phyloP scores from a whole-genome alignment of 495 filamentous ascomycete genomes.

The Podospora conica region DNA sequence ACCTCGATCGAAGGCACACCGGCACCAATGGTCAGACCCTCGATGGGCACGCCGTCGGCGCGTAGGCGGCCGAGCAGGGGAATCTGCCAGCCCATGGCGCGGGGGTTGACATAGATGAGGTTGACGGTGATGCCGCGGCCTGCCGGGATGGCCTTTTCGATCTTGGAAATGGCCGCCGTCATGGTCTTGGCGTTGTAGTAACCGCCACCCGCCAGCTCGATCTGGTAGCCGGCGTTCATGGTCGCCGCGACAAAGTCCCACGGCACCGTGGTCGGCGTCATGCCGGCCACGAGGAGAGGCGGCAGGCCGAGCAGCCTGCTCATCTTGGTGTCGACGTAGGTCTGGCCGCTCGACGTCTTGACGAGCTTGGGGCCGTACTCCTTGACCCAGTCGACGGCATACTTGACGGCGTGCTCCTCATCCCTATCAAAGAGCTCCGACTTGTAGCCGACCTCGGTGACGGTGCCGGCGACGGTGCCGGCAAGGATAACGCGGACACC shows the following conservation, averaged over 20 bases:
- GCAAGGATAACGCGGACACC: slow-evolving; percentile 93
- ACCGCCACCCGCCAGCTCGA: slow-evolving; percentile 86
- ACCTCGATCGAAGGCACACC: slow-evolving; percentile 93
- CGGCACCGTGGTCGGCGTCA: slow-evolving; percentile 90
- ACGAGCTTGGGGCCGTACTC: slow-evolving; percentile 85
- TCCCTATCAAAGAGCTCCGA: slow-evolving; percentile 95
- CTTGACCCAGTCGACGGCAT: slow-evolving; percentile 96
- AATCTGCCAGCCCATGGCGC: slow-evolving; percentile 97
- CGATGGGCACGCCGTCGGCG: slow-evolving; percentile 83
- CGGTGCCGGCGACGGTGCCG: slow-evolving; percentile 82
- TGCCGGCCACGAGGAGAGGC: slow-evolving; percentile 89
- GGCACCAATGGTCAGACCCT: slow-evolving; percentile 90
- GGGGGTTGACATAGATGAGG: slow-evolving; percentile 92
- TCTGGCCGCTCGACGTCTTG: slow-evolving; percentile 78
- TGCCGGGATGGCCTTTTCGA: slow-evolving; percentile 79
- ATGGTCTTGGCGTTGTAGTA: slow-evolving; percentile 90
- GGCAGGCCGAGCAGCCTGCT: slow-evolving; percentile 84
- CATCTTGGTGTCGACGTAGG: slow-evolving; percentile 97
- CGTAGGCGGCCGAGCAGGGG: slow-evolving; percentile 80
- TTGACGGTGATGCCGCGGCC: slow-evolving; percentile 93
- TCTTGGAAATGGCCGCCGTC: slow-evolving; percentile 83
- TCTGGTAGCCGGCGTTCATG: slow-evolving; percentile 92
- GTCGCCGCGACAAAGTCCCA: slow-evolving; percentile 96
- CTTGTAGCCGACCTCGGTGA: slow-evolving; percentile 90
- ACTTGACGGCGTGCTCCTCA: slow-evolving; percentile 85